Conservation (phyloP, 1,284 basidiomycete genomes). For the Puccinia horiana region DNA sequence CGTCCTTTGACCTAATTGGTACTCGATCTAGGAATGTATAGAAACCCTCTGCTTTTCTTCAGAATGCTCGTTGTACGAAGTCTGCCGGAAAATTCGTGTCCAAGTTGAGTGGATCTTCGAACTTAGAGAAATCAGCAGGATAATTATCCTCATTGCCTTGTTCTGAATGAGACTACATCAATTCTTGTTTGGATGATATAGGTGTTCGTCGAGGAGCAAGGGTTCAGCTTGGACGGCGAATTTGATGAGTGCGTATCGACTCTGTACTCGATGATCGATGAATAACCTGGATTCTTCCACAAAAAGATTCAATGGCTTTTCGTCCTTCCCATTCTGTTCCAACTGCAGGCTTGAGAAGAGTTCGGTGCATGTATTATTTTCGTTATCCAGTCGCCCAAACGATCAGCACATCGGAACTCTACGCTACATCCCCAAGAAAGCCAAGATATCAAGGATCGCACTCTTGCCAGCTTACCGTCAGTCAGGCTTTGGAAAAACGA, state of each 20-base stretch:
- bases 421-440: constrained; percentile 3
- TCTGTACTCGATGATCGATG: neutral
- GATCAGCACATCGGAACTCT: constrained; percentile 9
- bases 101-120: neutral
- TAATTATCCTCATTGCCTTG: no score
- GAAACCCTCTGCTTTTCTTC: neutral
- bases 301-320: neutral
- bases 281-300: neutral
- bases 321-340: neutral
- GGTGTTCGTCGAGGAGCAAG: constrained; percentile 27
- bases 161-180: no score
- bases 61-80: neutral
- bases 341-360: neutral
- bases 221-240: constrained; percentile 7
- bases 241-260: neutral
- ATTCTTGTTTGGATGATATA: no score
- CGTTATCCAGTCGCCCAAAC: neutral
- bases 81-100: neutral
- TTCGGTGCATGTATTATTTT: constrained; percentile 15
- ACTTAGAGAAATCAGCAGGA: no score
- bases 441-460: constrained; percentile 1
- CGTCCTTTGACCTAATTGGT: no score
- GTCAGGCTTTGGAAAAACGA: neutral
- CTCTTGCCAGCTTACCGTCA: neutral
- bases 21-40: constrained; percentile 1